Evolutionary conservation across 257 asterid species (phyloP).

Genomic region (Lantana camara): DNA sequence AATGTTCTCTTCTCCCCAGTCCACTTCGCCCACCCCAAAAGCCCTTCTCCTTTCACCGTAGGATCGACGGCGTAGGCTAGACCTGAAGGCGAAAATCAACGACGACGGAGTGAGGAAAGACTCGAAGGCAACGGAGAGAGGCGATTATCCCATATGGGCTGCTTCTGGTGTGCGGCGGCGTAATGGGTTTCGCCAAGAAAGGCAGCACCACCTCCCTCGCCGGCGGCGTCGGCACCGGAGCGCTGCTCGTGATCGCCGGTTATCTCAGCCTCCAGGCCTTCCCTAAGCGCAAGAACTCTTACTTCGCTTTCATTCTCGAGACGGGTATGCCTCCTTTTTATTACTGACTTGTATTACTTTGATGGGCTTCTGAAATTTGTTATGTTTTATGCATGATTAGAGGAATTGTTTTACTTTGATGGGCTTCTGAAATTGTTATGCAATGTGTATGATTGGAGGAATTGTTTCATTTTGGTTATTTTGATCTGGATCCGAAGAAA

Average conservation of each 20-base stretch:
- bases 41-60: too few species aligned
- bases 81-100: too few species aligned
- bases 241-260: conserved; percentile 78
- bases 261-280: conserved; percentile 90
- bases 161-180: conserved; percentile 74
- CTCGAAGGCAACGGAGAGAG: too few species aligned
- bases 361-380: background rate
- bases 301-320: conserved; percentile 69
- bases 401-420: conserved; percentile 13
- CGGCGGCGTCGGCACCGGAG: conserved; percentile 85
- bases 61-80: too few species aligned
- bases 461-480: background rate
- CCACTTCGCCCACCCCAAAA: too few species aligned
- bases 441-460: background rate
- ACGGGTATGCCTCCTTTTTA: conserved; percentile 56
- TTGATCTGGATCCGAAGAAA: conserved; percentile 24
- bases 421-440: background rate
- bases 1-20: too few species aligned
- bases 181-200: conserved; percentile 72
- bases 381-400: background rate
- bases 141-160: conserved; percentile 95
- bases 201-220: conserved; percentile 87
- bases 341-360: background rate
- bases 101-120: too few species aligned
- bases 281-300: conserved; percentile 79